These are phyloP conservation scores for Myxozyma geophila DNA, from an alignment of 805 yeast species.

Conservation along the genomic window DNA sequence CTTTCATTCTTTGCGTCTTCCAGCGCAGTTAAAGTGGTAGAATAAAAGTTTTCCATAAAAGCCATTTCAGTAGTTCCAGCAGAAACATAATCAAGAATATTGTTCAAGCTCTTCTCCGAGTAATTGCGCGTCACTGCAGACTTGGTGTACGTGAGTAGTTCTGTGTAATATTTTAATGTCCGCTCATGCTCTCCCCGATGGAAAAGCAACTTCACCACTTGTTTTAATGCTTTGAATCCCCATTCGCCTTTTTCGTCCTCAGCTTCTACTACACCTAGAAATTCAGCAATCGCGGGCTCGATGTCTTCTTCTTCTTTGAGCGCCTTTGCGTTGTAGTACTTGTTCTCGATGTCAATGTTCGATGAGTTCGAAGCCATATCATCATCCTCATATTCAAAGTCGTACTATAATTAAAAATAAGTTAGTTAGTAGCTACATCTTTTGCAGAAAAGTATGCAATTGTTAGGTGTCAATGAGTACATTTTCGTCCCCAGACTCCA, in stretches of 20 bases:
- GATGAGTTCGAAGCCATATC: constrained; percentile 41
- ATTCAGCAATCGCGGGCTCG: constrained; percentile 42
- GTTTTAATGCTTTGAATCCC: constrained; percentile 47
- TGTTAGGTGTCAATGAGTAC: constrained; percentile 26
- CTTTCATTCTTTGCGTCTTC: constrained; percentile 41
- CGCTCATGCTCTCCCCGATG: constrained; percentile 31
- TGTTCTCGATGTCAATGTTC: constrained; percentile 43
- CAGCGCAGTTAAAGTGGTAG: constrained; percentile 39
- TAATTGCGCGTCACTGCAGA: constrained; percentile 43
- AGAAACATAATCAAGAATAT: constrained; percentile 42
- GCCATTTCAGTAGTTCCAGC: constrained; percentile 34
- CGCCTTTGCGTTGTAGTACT: constrained; percentile 48
- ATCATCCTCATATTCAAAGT: constrained; percentile 49
- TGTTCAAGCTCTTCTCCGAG: constrained; percentile 46
- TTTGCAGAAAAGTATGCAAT: background rate
- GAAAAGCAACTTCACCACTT: constrained; percentile 44
- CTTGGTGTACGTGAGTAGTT: constrained; percentile 36
- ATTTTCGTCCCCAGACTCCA: constrained; percentile 48
- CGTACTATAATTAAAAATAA: constrained; percentile 39
- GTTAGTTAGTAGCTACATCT: no score
- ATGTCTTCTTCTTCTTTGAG: constrained; percentile 45
- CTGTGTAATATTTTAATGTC: constrained; percentile 37
- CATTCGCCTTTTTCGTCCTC: constrained; percentile 41
- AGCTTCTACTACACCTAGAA: constrained; percentile 39
- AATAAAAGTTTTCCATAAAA: constrained; percentile 41